Percentiles rank a stretch among this genome's conserved stretches.
Conservation (phyloP, 192 early-diverging fungal species). For the Podila epigama region DNA sequence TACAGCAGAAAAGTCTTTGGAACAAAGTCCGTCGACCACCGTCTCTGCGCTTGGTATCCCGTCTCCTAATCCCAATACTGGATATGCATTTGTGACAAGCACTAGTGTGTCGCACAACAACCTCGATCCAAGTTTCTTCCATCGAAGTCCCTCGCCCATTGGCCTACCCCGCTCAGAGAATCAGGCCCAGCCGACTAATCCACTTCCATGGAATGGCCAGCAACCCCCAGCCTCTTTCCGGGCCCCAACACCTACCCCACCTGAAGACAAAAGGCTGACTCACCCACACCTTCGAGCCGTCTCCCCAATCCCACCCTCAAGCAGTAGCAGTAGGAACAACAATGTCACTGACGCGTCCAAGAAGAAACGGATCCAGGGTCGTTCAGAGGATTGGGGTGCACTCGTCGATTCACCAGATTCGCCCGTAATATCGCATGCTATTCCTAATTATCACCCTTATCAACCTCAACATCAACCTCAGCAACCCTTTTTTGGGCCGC, state of each 20-base stretch:
- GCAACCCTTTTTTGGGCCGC: background rate
- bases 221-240: background rate
- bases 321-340: background rate
- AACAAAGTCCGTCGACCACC: conserved; percentile 13
- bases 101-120: background rate
- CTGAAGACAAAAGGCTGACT: conserved; percentile 11
- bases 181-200: background rate
- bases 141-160: background rate
- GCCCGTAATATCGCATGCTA: background rate
- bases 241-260: too few species aligned
- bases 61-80: conserved; percentile 4
- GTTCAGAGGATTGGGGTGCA: conserved; percentile 34
- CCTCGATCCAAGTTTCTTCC: background rate
- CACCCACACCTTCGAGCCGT: conserved; percentile 8
- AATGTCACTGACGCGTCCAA: conserved; percentile 4
- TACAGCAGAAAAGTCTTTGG: background rate
- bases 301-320: background rate
- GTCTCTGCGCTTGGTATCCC: conserved; percentile 16
- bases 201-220: background rate
- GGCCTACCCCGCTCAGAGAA: background rate
- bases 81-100: background rate
- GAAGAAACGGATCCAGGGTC: conserved; percentile 14
- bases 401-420: conserved; percentile 27
- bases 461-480: background rate
- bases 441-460: background rate